phyloP scores from a whole-genome alignment of 257 asterid species.

The Ballota nigra region DNA sequence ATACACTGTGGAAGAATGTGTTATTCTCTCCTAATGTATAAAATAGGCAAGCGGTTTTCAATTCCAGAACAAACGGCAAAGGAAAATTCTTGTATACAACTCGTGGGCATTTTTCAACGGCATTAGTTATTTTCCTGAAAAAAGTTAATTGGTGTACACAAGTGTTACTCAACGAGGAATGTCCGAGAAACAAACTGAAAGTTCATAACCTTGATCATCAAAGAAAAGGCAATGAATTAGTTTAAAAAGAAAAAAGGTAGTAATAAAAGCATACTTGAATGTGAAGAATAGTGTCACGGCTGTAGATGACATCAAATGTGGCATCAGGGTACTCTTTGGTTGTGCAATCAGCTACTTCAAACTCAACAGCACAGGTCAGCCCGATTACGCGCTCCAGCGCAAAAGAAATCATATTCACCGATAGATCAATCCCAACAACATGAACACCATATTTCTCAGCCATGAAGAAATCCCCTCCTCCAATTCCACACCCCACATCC shows the following conservation, averaged over 20 bases:
- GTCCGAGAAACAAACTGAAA: too few relatives aligned
- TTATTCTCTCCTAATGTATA: too few relatives aligned
- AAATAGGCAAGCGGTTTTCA: too few relatives aligned
- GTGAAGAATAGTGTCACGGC: constrained; percentile 95
- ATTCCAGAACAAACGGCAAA: too few relatives aligned
- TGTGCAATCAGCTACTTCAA: constrained; percentile 98
- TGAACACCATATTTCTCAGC: constrained; percentile 82
- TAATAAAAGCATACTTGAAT: constrained; percentile 70
- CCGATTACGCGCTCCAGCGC: constrained; percentile 95
- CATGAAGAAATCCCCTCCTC: constrained; percentile 99
- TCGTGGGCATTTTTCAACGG: too few relatives aligned
- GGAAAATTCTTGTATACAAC: too few relatives aligned
- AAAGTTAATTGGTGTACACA: too few relatives aligned
- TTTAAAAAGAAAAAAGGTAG: not conserved
- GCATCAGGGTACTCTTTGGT: constrained; percentile 74
- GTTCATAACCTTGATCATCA: too few relatives aligned
- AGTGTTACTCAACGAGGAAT: too few relatives aligned
- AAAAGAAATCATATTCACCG: constrained; percentile 85
- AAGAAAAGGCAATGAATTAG: too few relatives aligned
- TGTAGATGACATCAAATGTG: constrained; percentile 84
- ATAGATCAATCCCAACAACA: constrained; percentile 95
- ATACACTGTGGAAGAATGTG: too few relatives aligned
- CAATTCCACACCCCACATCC: constrained; percentile 98
- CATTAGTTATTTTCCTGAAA: too few relatives aligned
- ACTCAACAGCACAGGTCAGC: constrained; percentile 81